phyloP scores from a whole-genome alignment of 2,329 filamentous ascomycete genomes.

The Hypoxylon sp. region DNA sequence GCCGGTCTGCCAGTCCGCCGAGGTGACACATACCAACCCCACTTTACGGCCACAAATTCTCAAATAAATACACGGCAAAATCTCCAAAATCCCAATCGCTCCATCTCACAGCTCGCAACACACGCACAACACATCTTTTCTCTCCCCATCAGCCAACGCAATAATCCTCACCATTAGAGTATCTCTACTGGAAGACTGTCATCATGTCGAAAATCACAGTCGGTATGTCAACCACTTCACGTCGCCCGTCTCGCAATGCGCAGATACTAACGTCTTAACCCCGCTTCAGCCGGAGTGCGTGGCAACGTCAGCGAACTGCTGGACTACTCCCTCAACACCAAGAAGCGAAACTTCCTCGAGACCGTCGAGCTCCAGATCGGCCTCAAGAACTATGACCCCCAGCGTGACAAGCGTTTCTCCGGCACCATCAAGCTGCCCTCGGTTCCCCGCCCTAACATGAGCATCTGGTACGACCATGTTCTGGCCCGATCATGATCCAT shows the following conservation, averaged over 20 bases:
- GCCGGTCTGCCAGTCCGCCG: too few species aligned
- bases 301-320: slow-evolving; percentile 85
- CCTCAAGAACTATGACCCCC: slow-evolving; percentile 98
- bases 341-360: slow-evolving; percentile 98
- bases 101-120: too few species aligned
- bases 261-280: slow-evolving; percentile 32
- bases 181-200: slow-evolving; percentile 87
- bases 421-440: slow-evolving; percentile 96
- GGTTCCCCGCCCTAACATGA: slow-evolving; percentile 78
- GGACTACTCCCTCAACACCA: slow-evolving; percentile 92
- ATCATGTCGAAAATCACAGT: slow-evolving; percentile 88
- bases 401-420: slow-evolving; percentile 99
- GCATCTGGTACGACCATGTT: slow-evolving; percentile 38
- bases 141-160: slow-evolving; percentile 43
- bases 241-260: background rate
- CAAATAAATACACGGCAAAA: background rate
- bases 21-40: background rate
- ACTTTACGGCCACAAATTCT: background rate
- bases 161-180: slow-evolving; percentile 77
- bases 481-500: background rate
- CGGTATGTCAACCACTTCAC: slow-evolving; percentile 54
- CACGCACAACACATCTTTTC: background rate
- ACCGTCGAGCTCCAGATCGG: slow-evolving; percentile 89
- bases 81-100: background rate
- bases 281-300: slow-evolving; percentile 51